Conservation (phyloP, 2,329 filamentous ascomycete genomes). For the Epichloe aotearoae region DNA sequence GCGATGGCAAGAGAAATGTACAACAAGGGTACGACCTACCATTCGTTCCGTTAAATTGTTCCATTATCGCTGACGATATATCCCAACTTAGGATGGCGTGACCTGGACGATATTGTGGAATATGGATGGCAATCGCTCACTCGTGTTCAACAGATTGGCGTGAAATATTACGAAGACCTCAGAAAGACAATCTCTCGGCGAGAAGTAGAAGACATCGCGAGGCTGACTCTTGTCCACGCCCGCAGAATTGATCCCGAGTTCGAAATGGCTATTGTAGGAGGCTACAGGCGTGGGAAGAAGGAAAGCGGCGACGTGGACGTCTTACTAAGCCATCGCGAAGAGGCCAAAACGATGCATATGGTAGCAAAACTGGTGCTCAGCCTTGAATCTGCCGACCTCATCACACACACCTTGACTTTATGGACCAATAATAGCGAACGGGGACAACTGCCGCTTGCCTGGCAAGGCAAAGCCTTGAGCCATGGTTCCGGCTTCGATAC, state of each 20-base stretch:
- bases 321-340: slow-evolving; percentile 66
- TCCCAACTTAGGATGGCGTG: slow-evolving; percentile 49
- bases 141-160: slow-evolving; percentile 79
- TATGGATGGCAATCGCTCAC: slow-evolving; percentile 63
- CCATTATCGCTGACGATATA: background rate
- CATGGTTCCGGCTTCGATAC: slow-evolving; percentile 61
- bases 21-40: slow-evolving; percentile 32
- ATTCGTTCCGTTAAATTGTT: background rate
- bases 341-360: slow-evolving; percentile 54
- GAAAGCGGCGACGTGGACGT: slow-evolving; percentile 74
- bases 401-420: slow-evolving; percentile 71
- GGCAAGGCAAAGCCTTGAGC: slow-evolving; percentile 28
- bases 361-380: slow-evolving; percentile 55
- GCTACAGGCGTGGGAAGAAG: slow-evolving; percentile 67
- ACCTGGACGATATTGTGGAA: slow-evolving; percentile 77
- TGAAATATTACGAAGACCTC: slow-evolving; percentile 91
- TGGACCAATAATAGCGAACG: slow-evolving; percentile 58
- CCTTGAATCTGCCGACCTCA: slow-evolving; percentile 54
- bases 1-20: slow-evolving; percentile 74
- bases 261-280: slow-evolving; percentile 55
- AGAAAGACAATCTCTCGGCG: slow-evolving; percentile 52
- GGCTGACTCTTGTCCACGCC: slow-evolving; percentile 52
- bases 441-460: slow-evolving; percentile 46
- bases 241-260: slow-evolving; percentile 43
- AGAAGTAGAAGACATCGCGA: slow-evolving; percentile 60